Conservation (phyloP, 176 grass and related monocot species). For the Stipa capillata region DNA sequence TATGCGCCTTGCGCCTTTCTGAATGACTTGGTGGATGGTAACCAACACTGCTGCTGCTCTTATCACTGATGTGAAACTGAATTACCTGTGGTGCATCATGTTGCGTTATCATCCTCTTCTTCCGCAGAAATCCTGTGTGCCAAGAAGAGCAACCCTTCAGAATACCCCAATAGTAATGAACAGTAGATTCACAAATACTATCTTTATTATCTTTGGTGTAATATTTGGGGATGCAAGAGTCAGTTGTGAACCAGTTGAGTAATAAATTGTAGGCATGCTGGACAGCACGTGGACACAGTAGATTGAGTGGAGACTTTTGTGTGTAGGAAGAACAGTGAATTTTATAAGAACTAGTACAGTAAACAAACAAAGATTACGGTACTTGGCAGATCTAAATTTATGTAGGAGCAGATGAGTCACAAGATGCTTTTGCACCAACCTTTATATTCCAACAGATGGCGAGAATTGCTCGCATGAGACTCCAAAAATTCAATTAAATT, state of each 20-base stretch:
- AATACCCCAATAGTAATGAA: background rate
- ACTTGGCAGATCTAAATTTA: background rate
- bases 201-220: background rate
- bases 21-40: conserved; percentile 1
- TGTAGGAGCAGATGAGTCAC: background rate
- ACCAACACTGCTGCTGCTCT: background rate
- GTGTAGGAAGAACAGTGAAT: background rate
- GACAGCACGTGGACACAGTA: background rate
- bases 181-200: background rate
- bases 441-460: conserved; percentile 44
- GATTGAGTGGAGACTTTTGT: background rate
- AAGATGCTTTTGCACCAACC: conserved; percentile 29
- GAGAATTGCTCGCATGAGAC: conserved; percentile 52
- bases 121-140: conserved; percentile 60
- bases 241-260: background rate
- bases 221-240: background rate
- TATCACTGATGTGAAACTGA: conserved; percentile 25
- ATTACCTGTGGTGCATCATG: conserved; percentile 21
- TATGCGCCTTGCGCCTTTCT: background rate
- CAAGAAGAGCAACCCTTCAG: conserved; percentile 22
- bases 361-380: conserved; percentile 6
- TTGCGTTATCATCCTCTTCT: conserved; percentile 21
- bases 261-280: background rate
- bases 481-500: conserved; percentile 80
- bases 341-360: background rate